Base-by-base conservation (phyloP, 192 early-diverging fungal genomes). In the Rhizoclosmatium globosum region DNA sequence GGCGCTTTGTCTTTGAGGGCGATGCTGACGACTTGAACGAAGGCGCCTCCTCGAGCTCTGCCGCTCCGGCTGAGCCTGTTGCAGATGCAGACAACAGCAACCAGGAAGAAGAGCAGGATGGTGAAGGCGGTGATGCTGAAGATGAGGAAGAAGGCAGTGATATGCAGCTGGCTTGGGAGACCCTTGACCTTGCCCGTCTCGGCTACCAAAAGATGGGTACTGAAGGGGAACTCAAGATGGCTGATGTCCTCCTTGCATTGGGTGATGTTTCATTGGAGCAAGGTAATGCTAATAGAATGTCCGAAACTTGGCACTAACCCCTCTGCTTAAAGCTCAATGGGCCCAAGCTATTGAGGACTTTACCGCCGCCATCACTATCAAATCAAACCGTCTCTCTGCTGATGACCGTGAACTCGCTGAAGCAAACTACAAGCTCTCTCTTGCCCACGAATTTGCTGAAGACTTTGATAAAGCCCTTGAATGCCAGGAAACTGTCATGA, bases 251-350 rank as follows among this genome's bases (percentile, higher is more conserved):
- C 74, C 81, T 94, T 70, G 86, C 88, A 0, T 85, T 97, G 41
- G 95, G 96, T 47, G 96, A 97, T 79, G 90, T 97, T 4, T 95
- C 93, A 4, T 83, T 97, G 69, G 96, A 97, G 82, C 91, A 91
- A 7, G 94, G 93, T 87, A 89, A 83, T 2, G 2, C 41, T 48
- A 43, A 4, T 44, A 47, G 6, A 9, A 4, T 11, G 7, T 15
- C 31, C 15, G 9, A 6, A 17, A 11, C 45, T 19, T 46, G 17
- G 38, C n/a, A 45, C 45, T 17, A 43, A 21, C 67, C 45, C 9
- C 66, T 64, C 64, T 42, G 7, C 3, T 47, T 58, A 65, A 77
- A 84, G 92, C 91, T 64, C 91, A 90, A 79, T 92, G 92, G 84
- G 88, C 90, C 62, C 87, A 91, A 73, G 92, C 92, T 1, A 80